Evolutionary conservation across 2,329 filamentous ascomycete species (phyloP).

Genomic region (Diaporthe ilicicola): DNA sequence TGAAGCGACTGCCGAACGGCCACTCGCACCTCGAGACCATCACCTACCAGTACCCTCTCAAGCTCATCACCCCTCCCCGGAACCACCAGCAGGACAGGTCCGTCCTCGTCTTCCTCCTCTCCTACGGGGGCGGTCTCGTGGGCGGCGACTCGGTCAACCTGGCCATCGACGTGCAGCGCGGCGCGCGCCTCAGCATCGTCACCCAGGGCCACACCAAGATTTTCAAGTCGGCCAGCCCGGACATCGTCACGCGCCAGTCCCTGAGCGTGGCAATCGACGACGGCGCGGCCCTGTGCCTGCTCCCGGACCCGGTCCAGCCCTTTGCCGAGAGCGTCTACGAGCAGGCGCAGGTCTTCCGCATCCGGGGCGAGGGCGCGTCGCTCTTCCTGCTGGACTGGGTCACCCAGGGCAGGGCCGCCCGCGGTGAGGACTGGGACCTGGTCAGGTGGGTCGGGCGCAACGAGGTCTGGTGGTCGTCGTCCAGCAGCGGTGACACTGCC

Average conservation of each 20-base stretch:
- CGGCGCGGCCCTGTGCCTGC: conserved; percentile 66
- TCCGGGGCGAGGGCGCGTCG: conserved; percentile 61
- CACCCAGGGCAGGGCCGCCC: conserved; percentile 82
- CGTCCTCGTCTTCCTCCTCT: conserved; percentile 86
- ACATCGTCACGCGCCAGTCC: conserved; percentile 65
- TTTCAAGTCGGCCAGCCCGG: conserved; percentile 76
- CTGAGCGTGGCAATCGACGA: conserved; percentile 60
- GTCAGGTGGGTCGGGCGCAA: conserved; percentile 83
- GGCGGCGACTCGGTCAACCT: conserved; percentile 85
- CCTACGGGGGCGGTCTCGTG: conserved; percentile 93
- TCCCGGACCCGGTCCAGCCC: conserved; percentile 94
- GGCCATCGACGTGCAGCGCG: conserved; percentile 68
- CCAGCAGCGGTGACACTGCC: conserved; percentile 38
- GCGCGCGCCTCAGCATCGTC: conserved; percentile 72
- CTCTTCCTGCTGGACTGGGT: conserved; percentile 95
- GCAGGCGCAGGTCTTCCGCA: conserved; percentile 81
- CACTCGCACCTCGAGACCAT: conserved; percentile 77
- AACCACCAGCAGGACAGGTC: conserved; percentile 67
- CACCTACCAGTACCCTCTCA: conserved; percentile 92
- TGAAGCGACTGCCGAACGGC: conserved; percentile 75
- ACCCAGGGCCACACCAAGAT: conserved; percentile 92
- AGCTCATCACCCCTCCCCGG: conserved; percentile 84
- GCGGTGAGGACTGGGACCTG: conserved; percentile 90
- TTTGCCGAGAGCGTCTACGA: conserved; percentile 86
- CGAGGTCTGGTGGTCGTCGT: conserved; percentile 76